Base-by-base conservation (phyloP, 1,139 yeast species). In the Debaryomyces nepalensis region DNA sequence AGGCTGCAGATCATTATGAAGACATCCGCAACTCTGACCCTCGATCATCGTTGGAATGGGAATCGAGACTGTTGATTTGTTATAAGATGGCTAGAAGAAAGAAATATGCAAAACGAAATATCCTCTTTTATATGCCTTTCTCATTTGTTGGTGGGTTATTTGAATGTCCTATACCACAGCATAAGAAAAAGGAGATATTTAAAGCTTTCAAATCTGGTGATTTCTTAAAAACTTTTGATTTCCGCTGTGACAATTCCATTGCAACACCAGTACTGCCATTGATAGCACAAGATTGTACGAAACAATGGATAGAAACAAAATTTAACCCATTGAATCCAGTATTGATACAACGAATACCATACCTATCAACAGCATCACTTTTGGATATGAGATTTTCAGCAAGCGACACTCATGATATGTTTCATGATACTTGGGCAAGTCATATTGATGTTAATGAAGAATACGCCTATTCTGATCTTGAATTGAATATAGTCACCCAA, bases 101-200 rank as follows among this genome's bases (percentile, higher is more conserved):
- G 54, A 76, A 79, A 53, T 85, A 81, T 52, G 81, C 82, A 1
- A 58, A 59, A 24, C 64, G 85, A 37, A 60, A 72, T 18, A 49
- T 78, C 26, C 68, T 77, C 5, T 58, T 82, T 14, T 84, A 74
- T 52, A 63, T 80, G 19, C 89, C 91, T 0, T 67, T 71, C 33
- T 74, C 84, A 0, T 75, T 79, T 59, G 79, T 86, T 1, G 95
- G 95, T 4, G 91, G 84, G 0, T 50, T 86, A 5, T 86, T 73
- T 56, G 74, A 75, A 48, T 82, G 88, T 53, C 66, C 73, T 2
- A 48, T 75, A 1, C 55, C 70, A 2, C 45, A 50, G 5, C 59
- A 45, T 42, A 47, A 27, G 50, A 64, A 56, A 40, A 42, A 41
- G 10, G 43, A 53, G 26, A 45, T 63, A 2, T 53, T 64, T 22